phyloP scores from a whole-genome alignment of 2,329 filamentous ascomycete genomes.

The Botryotinia globosa region DNA sequence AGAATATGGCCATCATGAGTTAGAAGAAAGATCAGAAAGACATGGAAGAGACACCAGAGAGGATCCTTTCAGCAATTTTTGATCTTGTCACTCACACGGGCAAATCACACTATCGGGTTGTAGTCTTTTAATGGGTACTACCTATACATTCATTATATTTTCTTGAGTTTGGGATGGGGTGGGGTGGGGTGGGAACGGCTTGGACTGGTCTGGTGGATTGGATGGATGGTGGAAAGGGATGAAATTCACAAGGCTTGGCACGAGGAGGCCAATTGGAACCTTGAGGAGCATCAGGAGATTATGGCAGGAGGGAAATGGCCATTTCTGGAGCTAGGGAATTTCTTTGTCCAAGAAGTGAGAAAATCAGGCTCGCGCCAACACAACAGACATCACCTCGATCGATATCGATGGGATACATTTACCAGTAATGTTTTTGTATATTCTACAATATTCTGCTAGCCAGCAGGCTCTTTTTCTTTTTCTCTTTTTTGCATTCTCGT shows the following conservation, averaged over 20 bases:
- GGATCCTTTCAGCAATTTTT: conserved; percentile 63
- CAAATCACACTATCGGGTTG: conserved; percentile 5
- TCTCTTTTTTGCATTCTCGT: background rate
- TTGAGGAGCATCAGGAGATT: background rate
- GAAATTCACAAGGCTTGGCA: conserved; percentile 9
- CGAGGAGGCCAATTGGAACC: background rate
- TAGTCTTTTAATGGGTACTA: background rate
- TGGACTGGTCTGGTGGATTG: background rate
- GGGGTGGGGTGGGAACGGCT: background rate
- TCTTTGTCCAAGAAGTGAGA: background rate
- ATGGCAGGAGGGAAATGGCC: background rate
- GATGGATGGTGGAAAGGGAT: background rate
- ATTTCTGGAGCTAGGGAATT: background rate
- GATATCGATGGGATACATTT: background rate
- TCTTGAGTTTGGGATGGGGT: conserved; percentile 15
- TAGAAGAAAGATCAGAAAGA: conserved; percentile 15
- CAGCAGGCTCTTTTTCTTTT: background rate
- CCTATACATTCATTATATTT: conserved; percentile 19
- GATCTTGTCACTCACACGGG: conserved; percentile 16
- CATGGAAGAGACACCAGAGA: conserved; percentile 50
- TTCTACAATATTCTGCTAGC: background rate
- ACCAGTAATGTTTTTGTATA: conserved; percentile 7
- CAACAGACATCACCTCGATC: background rate
- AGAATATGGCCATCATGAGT: conserved; percentile 45
- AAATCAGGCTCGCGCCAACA: conserved; percentile 1